Evolutionary conservation across 2,329 filamentous ascomycete species (phyloP).

Genomic region (Xylariales sp.): DNA sequence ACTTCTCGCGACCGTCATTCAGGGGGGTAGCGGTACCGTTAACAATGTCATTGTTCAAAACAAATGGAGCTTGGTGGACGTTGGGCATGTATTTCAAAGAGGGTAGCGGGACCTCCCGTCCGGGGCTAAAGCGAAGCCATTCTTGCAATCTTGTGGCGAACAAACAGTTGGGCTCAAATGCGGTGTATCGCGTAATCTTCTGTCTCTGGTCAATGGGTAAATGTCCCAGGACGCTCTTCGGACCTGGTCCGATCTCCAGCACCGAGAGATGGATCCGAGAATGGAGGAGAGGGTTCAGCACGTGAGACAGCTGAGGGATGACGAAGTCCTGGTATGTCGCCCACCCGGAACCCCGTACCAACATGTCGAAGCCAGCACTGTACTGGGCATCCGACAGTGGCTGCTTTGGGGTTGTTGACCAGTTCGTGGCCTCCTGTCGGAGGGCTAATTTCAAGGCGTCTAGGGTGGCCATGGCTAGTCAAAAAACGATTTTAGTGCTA

Average conservation of each 20-base stretch:
- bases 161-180: slow-evolving; percentile 47
- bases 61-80: slow-evolving; percentile 36
- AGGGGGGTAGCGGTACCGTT: slow-evolving; percentile 10
- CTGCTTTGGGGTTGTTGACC: slow-evolving; percentile 20
- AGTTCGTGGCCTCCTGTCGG: slow-evolving; percentile 21
- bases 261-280: slow-evolving; percentile 41
- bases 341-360: slow-evolving; percentile 30
- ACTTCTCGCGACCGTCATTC: slow-evolving; percentile 30
- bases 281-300: slow-evolving; percentile 35
- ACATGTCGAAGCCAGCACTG: slow-evolving; percentile 39
- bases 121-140: slow-evolving; percentile 28
- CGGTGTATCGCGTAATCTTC: slow-evolving; percentile 45
- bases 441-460: slow-evolving; percentile 36
- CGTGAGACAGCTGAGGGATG: slow-evolving; percentile 39
- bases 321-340: slow-evolving; percentile 46
- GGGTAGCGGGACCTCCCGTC: slow-evolving; percentile 32
- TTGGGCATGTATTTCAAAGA: slow-evolving; percentile 30
- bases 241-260: slow-evolving; percentile 57
- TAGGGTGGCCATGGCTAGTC: slow-evolving; percentile 43
- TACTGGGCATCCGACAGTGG: slow-evolving; percentile 45
- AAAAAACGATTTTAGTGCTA: no score
- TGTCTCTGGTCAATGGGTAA: slow-evolving; percentile 37
- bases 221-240: slow-evolving; percentile 46
- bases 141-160: slow-evolving; percentile 40
- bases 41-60: slow-evolving; percentile 18